Percentiles rank a stretch among this genome's conserved stretches.
phyloP scores from a whole-genome alignment of 2,329 filamentous ascomycete species.

The Penicillium paneum region DNA sequence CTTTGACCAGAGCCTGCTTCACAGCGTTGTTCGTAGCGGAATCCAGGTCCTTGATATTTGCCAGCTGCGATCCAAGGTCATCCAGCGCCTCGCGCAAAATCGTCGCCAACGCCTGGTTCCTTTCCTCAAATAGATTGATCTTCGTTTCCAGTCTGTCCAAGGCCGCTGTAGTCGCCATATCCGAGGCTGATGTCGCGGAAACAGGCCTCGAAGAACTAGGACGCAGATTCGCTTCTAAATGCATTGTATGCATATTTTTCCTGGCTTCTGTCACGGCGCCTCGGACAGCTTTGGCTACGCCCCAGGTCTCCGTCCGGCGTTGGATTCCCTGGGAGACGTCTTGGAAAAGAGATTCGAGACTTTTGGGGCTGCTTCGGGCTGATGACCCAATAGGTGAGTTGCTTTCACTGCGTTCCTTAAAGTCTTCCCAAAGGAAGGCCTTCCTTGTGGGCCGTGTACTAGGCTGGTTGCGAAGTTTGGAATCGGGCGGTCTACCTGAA shows the following conservation, averaged over 20 bases:
- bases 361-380: slow-evolving; percentile 38
- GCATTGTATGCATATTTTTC: slow-evolving; percentile 47
- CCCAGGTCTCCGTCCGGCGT: slow-evolving; percentile 49
- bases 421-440: slow-evolving; percentile 29
- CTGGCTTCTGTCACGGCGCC: slow-evolving; percentile 48
- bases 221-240: slow-evolving; percentile 38
- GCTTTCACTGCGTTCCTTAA: slow-evolving; percentile 27
- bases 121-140: slow-evolving; percentile 37
- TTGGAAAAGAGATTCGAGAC: slow-evolving; percentile 47
- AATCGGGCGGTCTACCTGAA: slow-evolving; percentile 44
- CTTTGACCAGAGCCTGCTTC: slow-evolving; percentile 38
- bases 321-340: slow-evolving; percentile 50
- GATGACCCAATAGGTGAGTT: slow-evolving; percentile 39
- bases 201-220: slow-evolving; percentile 6
- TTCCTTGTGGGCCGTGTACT: slow-evolving; percentile 20
- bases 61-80: slow-evolving; percentile 39
- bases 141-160: slow-evolving; percentile 31
- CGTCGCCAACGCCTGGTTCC: slow-evolving; percentile 42
- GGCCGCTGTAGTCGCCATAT: slow-evolving; percentile 10
- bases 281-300: slow-evolving; percentile 48
- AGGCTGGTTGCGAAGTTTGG: slow-evolving; percentile 24
- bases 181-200: not conserved
- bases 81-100: slow-evolving; percentile 43
- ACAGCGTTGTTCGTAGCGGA: slow-evolving; percentile 30
- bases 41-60: slow-evolving; percentile 25